Evolutionary conservation across 2,329 filamentous ascomycete species (phyloP), one percentile per base, ranked within the genome.

Genomic region (Alternaria metachromatica): DNA sequence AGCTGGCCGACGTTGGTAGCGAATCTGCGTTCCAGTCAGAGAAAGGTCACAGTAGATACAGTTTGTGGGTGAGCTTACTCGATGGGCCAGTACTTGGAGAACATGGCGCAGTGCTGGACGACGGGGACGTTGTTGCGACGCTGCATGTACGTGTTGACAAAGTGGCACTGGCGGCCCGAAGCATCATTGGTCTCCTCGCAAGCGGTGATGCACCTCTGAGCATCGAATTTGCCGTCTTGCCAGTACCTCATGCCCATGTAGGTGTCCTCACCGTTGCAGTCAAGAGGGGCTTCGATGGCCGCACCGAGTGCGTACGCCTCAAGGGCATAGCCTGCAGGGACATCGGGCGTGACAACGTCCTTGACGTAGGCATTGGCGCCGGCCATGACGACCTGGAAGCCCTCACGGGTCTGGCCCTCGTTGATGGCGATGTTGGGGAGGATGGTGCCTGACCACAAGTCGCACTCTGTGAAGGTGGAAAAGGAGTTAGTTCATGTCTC

Each of bases 111-210:
- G 65, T 75, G 74, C 60, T 79, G 74, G 7, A 68, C 33, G 53
- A 63, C 58, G 23, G 64, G 55, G 30, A 64, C 62, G 2, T 62
- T 61, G 54, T 76, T 69, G 53, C 72, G 72, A 37, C 71, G 63
- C n/a, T 78, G 61, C 12, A 78, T 53, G 61, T 79, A 78, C 3
- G 76, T 76, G 59, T 79, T 77, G 67, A 74, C 75, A 66, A 76
- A 79, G 37, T 71, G 70, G 71, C 76, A 80, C 11, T 69, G 44
- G 43, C 60, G 55, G 12, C 43, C 56, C 11, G 45, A 33, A 37
- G 53, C 21, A 45, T 77, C 68, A 41, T 41, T 43, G 23, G 67
- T 58, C 6, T 53, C 51, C 25, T 59, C 63, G 59, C 73, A 79
- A 25, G 66, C 65, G 12, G 70, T 70, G 15, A 72, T 69, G 55